These are phyloP conservation scores for Vachellia pachyceras DNA, from an alignment of 306 rosid genomes.

Conservation along the genomic window DNA sequence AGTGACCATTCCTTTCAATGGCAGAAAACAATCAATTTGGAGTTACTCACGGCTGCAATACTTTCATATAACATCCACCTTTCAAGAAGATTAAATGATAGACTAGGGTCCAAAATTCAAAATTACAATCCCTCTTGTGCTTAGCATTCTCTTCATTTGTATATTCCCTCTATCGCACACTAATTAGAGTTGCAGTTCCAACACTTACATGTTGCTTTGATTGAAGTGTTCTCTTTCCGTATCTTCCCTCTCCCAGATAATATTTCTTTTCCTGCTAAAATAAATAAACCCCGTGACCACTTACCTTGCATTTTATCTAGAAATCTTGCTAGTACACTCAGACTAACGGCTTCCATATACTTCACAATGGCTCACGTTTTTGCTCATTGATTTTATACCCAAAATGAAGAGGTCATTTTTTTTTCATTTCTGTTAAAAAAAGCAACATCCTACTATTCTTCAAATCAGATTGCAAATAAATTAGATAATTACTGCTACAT, in stretches of 20 bases:
- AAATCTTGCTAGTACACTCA: not conserved
- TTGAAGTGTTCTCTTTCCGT: not conserved
- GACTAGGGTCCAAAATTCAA: not conserved
- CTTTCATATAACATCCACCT: not conserved
- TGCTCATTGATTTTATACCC: not conserved
- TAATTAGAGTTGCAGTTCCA: too few species aligned
- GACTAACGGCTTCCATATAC: not conserved
- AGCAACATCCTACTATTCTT: not conserved
- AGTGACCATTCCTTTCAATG: not conserved
- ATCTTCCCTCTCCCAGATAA: not conserved
- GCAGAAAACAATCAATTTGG: not conserved
- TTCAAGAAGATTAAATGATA: not conserved
- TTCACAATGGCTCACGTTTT: not conserved
- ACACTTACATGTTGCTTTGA: not conserved
- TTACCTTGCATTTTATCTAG: not conserved
- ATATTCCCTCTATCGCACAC: not conserved
- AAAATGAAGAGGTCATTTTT: not conserved
- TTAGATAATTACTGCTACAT: conserved; percentile 2
- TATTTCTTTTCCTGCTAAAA: not conserved
- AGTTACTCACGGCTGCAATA: not conserved
- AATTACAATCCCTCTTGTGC: not conserved
- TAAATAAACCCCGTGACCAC: not conserved
- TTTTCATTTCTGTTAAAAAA: not conserved
- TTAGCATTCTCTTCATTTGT: not conserved
- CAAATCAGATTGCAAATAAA: conserved; percentile 7